Percentiles rank a stretch among this genome's conserved stretches.
phyloP scores from a whole-genome alignment of 768 basidiomycete species.

The Lactifluus volemus region DNA sequence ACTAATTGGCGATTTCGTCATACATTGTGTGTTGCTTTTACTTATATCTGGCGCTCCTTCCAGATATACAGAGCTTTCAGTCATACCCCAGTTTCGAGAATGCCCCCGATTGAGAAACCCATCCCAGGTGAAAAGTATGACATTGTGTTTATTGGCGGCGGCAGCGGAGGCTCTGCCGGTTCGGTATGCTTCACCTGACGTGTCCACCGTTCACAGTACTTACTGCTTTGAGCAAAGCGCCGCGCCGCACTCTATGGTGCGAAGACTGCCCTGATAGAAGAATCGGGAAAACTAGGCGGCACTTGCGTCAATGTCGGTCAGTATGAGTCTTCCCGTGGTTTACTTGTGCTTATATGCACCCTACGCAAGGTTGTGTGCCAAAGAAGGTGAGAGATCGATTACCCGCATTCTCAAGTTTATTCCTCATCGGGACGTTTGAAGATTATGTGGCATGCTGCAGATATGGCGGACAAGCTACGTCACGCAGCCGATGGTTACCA shows the following conservation, averaged over 20 bases:
- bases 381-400: slow-evolving; percentile 63
- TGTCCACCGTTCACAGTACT: not conserved
- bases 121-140: slow-evolving; percentile 59
- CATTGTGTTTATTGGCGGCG: slow-evolving; percentile 84
- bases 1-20: too few relatives aligned
- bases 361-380: slow-evolving; percentile 75
- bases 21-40: not conserved
- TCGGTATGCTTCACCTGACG: slow-evolving; percentile 49
- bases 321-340: slow-evolving; percentile 24
- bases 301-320: slow-evolving; percentile 97
- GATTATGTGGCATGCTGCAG: slow-evolving; percentile 98
- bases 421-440: slow-evolving; percentile 24
- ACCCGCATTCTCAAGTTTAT: not conserved
- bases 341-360: not conserved
- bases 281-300: slow-evolving; percentile 67
- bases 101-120: slow-evolving; percentile 67
- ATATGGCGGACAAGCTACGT: slow-evolving; percentile 75
- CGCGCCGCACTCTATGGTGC: slow-evolving; percentile 88
- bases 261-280: slow-evolving; percentile 87
- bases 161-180: slow-evolving; percentile 86
- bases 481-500: slow-evolving; percentile 69
- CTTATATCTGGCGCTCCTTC: not conserved
- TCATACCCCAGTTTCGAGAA: slow-evolving; percentile 33
- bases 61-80: slow-evolving; percentile 43
- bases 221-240: slow-evolving; percentile 41